A percentile compares a stretch with the other conserved stretches of the same genome.
Conservation (phyloP, 2,329 filamentous ascomycete species). For the Tolypocladium tropicale region DNA sequence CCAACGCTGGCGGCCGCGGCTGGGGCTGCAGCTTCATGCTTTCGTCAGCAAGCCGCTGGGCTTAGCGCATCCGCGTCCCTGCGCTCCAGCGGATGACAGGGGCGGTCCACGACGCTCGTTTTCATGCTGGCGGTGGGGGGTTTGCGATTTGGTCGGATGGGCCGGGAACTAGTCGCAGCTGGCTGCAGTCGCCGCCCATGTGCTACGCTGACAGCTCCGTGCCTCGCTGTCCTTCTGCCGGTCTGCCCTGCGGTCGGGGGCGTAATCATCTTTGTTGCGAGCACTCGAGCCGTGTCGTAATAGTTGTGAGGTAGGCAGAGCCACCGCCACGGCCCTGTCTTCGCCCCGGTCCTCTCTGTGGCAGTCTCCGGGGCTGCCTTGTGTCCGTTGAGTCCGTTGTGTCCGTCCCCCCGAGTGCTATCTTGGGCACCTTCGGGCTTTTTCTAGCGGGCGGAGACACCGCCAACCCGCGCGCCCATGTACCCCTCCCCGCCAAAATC, state of each 20-base stretch:
- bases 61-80: neutral
- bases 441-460: no score
- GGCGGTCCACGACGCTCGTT: neutral
- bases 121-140: neutral
- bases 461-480: neutral
- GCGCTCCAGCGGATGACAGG: neutral
- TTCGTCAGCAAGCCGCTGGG: neutral
- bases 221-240: neutral
- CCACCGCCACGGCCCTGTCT: neutral
- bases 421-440: no score
- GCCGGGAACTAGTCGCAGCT: conserved; percentile 6
- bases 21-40: neutral
- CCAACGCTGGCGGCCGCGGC: neutral
- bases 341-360: neutral
- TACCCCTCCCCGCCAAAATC: neutral
- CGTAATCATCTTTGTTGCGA: no score
- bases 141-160: conserved; percentile 7
- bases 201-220: neutral
- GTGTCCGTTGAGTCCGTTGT: no score
- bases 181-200: neutral
- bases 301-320: no score
- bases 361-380: no score
- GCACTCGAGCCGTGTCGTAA: no score
- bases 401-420: neutral
- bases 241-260: no score